phyloP scores from a whole-genome alignment of 2,329 filamentous ascomycete species.

The Cladosporium sp. region DNA sequence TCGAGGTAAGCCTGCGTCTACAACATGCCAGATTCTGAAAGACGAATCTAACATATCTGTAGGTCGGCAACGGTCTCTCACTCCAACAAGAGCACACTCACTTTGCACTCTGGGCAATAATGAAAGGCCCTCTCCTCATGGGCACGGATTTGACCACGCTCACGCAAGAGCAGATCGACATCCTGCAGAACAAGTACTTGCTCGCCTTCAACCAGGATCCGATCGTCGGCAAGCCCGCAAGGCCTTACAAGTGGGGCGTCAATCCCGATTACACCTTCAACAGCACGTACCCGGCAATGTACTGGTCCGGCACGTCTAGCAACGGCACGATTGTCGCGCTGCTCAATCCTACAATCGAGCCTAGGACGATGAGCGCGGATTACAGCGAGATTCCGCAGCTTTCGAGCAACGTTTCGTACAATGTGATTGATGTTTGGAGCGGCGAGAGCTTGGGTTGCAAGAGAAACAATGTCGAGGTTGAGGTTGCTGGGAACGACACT shows the following conservation, averaged over 20 bases:
- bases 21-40: background rate
- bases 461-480: slow-evolving; percentile 13
- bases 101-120: slow-evolving; percentile 51
- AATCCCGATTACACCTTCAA: slow-evolving; percentile 55
- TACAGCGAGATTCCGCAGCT: slow-evolving; percentile 50
- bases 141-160: slow-evolving; percentile 47
- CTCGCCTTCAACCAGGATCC: slow-evolving; percentile 53
- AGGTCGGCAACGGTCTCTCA: slow-evolving; percentile 42
- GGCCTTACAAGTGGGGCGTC: slow-evolving; percentile 49
- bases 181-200: slow-evolving; percentile 50
- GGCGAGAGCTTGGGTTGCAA: slow-evolving; percentile 39
- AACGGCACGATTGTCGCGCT: slow-evolving; percentile 50
- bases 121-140: slow-evolving; percentile 51
- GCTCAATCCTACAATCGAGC: slow-evolving; percentile 45
- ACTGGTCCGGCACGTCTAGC: slow-evolving; percentile 48
- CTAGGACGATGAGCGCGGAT: slow-evolving; percentile 39
- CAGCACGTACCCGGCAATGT: slow-evolving; percentile 50
- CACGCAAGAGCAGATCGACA: slow-evolving; percentile 44
- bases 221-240: slow-evolving; percentile 44
- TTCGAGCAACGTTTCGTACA: slow-evolving; percentile 34
- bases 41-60: background rate
- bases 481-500: slow-evolving; percentile 32
- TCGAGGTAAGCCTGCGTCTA: slow-evolving; percentile 28
- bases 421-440: slow-evolving; percentile 51
- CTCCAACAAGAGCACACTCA: slow-evolving; percentile 46